Percentiles rank a stretch among this genome's conserved stretches.
Conservation (phyloP, 2,329 filamentous ascomycete species). For the Pestalotiopsis sp. region DNA sequence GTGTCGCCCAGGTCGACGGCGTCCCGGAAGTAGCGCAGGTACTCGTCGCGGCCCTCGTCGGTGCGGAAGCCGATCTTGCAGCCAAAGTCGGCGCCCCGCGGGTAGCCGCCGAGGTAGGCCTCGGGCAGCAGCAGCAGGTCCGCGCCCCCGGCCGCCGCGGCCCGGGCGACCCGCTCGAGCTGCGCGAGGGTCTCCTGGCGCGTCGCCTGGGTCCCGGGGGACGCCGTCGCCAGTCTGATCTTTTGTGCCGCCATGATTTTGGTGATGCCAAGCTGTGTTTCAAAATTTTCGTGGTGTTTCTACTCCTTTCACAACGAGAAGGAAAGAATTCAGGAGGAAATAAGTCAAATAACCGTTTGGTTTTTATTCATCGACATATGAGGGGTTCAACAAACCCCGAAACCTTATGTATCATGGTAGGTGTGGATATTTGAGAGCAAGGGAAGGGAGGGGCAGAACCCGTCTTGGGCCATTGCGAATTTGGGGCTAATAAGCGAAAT, state of each 20-base stretch:
- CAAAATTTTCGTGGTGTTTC: too few relatives aligned
- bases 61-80: slow-evolving; percentile 71
- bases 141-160: slow-evolving; percentile 58
- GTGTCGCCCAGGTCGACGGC: slow-evolving; percentile 87
- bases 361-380: not conserved
- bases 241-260: slow-evolving; percentile 17
- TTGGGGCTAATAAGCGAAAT: not conserved
- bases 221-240: slow-evolving; percentile 59
- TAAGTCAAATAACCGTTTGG: not conserved
- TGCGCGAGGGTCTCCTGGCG: slow-evolving; percentile 64
- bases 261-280: too few relatives aligned
- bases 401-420: not conserved
- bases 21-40: slow-evolving; percentile 74
- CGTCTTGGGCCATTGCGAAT: not conserved
- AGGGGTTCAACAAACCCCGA: slow-evolving; percentile 6
- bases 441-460: slow-evolving; percentile 1
- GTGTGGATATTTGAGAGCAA: not conserved
- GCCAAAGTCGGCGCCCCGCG: slow-evolving; percentile 79
- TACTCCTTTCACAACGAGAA: not conserved
- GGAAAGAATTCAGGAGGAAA: not conserved
- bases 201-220: slow-evolving; percentile 53
- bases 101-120: slow-evolving; percentile 90
- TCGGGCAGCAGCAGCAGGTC: slow-evolving; percentile 88
- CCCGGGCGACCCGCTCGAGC: slow-evolving; percentile 63
- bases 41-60: slow-evolving; percentile 78